Conservation (phyloP, 306 rosid species). For the Trifolium fragiferum region DNA sequence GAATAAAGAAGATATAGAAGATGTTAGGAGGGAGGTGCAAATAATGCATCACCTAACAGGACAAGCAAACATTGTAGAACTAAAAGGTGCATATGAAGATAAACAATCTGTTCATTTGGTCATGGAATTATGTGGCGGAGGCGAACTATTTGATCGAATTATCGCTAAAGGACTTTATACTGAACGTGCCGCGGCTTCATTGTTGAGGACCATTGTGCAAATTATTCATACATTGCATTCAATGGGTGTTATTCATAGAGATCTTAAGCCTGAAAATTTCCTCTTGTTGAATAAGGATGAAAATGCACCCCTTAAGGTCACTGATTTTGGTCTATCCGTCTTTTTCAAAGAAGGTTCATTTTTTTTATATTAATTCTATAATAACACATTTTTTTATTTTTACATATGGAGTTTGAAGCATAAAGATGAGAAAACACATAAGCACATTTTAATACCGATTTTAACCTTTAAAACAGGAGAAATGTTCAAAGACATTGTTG, state of each 20-base stretch:
- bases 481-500: conserved; percentile 85
- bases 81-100: conserved; percentile 60
- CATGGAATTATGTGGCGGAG: conserved; percentile 48
- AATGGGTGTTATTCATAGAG: conserved; percentile 57
- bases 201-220: conserved; percentile 45
- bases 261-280: conserved; percentile 65
- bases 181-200: conserved; percentile 46
- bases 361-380: background rate
- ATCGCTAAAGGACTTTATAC: conserved; percentile 47
- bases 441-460: conserved; percentile 1
- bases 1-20: conserved; percentile 84
- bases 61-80: conserved; percentile 83
- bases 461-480: conserved; percentile 52
- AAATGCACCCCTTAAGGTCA: conserved; percentile 54
- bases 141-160: conserved; percentile 49
- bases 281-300: conserved; percentile 49
- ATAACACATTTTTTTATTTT: no score
- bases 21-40: conserved; percentile 92
- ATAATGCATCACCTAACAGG: conserved; percentile 89
- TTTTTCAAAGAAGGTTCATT: conserved; percentile 53
- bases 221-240: conserved; percentile 46
- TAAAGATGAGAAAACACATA: background rate
- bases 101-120: conserved; percentile 48
- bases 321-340: conserved; percentile 55
- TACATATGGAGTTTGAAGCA: background rate